Evolutionary conservation across 1,284 basidiomycete genomes (phyloP), one percentile per base, ranked within the genome.

Genomic region (Marasmius sp.): DNA sequence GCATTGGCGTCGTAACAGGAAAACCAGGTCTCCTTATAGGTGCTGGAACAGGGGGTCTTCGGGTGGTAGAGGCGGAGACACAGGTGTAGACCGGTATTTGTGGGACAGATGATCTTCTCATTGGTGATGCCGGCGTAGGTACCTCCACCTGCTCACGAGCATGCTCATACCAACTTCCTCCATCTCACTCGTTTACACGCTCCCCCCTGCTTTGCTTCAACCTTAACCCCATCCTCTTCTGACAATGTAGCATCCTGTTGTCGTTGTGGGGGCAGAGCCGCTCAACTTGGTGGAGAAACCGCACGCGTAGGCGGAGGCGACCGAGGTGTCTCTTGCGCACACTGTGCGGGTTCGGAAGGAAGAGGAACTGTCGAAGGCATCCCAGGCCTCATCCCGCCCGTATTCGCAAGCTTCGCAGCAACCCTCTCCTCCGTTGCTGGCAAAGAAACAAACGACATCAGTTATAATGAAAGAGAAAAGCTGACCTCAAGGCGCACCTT

Each of bases 371-470:
- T 33, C 7, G 60, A 57, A 33, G 68, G 61, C 45, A 68, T 90
- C 9, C 89, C 91, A 65, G 92, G 82, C 36, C 88, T 81, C 85
- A 91, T 86, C 6, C 89, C 91, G 41, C 91, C 91, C 85, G 89
- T 88, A 12, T 80, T 82, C 10, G 86, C 87, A 60, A 92, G 73
- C 71, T 87, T 87, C 20, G 86, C 82, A 11, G 88, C 79, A 69
- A 92, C 91, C 27, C 88, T 79, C 65, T 84, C 85, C 72, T 85
- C 88, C 50, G 89, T 78, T 16, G 84, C 85, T 47, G 76, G 77
- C 66, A 27, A 27, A 27, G 27, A 27, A 27, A 27, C 27, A 27
- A 27, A 27, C 27, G 27, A 27, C 27, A 27, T 27, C 27, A 27
- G 27, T 27, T 27, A 27, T 2, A 27, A 27, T 27, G 5, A 5